These are phyloP conservation scores for Ustilago bromivora DNA, from an alignment of 1,284 basidiomycete species.

Conservation along the genomic window DNA sequence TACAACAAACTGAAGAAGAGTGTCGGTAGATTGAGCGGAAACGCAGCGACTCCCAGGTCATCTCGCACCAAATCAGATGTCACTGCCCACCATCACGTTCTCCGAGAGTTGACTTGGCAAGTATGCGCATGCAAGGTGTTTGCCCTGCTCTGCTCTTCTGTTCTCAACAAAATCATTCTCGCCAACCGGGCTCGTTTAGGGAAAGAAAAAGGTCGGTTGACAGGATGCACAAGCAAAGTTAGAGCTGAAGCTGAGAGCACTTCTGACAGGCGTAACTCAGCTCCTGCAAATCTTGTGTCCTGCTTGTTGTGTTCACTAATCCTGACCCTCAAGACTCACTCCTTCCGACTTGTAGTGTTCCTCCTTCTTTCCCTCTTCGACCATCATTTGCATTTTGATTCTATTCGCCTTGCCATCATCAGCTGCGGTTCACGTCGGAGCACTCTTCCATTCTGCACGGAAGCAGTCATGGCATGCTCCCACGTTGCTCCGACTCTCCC, in stretches of 20 bases:
- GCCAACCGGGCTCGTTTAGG: too few relatives aligned
- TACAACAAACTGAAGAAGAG: too few relatives aligned
- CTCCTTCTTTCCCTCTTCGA: not conserved
- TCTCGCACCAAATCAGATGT: not conserved
- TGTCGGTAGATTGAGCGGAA: too few relatives aligned
- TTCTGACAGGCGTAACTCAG: too few relatives aligned
- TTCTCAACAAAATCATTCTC: not conserved
- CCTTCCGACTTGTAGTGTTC: not conserved
- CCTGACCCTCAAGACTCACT: not conserved
- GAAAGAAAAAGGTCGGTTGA: too few relatives aligned
- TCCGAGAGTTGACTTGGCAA: not conserved
- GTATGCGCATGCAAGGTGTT: not conserved
- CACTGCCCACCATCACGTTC: not conserved
- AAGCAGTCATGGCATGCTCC: constrained; percentile 1
- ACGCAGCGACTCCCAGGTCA: not conserved
- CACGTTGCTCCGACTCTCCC: constrained; percentile 1
- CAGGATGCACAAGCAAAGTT: too few relatives aligned
- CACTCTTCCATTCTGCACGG: not conserved
- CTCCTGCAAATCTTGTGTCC: too few relatives aligned
- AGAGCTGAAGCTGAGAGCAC: too few relatives aligned
- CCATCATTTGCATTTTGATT: not conserved
- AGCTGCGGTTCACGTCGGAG: not conserved
- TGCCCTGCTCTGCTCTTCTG: not conserved
- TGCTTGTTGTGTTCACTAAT: too few relatives aligned
- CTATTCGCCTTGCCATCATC: not conserved